Conservation (phyloP, 192 early-diverging fungal genomes). For the Coemansia sp. region DNA sequence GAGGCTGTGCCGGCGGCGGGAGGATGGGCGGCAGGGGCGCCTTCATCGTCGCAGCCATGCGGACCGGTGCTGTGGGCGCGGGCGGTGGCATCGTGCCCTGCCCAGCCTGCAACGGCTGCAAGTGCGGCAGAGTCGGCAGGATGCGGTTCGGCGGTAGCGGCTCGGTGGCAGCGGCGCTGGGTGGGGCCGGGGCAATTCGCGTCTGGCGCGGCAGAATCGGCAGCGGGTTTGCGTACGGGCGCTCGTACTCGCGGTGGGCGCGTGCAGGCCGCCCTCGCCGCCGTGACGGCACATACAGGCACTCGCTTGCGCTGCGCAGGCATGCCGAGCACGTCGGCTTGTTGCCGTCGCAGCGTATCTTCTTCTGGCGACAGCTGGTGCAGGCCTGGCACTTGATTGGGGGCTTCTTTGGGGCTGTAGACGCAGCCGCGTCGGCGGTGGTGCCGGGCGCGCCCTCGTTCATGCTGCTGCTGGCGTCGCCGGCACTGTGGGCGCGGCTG, state of each 20-base stretch:
- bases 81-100: conserved; percentile 47
- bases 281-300: conserved; percentile 49
- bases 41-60: neutral
- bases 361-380: conserved; percentile 52
- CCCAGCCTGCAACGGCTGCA: conserved; percentile 39
- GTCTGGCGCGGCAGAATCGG: conserved; percentile 50
- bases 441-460: conserved; percentile 10
- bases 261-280: conserved; percentile 49
- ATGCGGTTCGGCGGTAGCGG: conserved; percentile 19
- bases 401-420: conserved; percentile 17
- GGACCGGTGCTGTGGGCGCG: conserved; percentile 23
- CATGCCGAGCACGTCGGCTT: conserved; percentile 51
- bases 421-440: neutral
- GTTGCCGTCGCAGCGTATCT: conserved; percentile 50
- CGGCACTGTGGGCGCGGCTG: neutral
- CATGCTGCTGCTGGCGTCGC: conserved; percentile 11
- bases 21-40: conserved; percentile 39
- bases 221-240: conserved; percentile 43
- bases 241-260: conserved; percentile 44
- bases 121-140: conserved; percentile 42
- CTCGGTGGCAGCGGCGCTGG: conserved; percentile 2
- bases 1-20: conserved; percentile 10
- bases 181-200: conserved; percentile 7
- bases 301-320: conserved; percentile 29
- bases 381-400: conserved; percentile 52